A percentile compares a stretch with the other conserved stretches of the same genome.
These are phyloP conservation scores for Endocarpon pusillum DNA, from an alignment of 495 filamentous ascomycete species.

Conservation along the genomic window DNA sequence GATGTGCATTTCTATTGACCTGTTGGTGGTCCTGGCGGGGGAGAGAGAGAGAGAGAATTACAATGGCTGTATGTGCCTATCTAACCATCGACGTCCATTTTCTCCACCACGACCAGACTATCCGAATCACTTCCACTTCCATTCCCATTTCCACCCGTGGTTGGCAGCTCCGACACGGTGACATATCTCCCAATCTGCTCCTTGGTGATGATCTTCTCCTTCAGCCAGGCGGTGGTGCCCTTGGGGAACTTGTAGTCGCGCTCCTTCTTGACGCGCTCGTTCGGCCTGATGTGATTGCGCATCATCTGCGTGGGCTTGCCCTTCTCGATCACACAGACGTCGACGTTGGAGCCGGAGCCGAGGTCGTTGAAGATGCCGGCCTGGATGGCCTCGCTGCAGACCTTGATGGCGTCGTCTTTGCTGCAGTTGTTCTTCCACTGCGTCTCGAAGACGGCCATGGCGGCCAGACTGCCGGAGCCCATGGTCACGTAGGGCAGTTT, in stretches of 20 bases:
- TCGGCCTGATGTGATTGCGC: slow-evolving; percentile 82
- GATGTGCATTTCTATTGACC: background rate
- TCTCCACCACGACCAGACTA: slow-evolving; percentile 44
- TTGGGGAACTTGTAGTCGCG: slow-evolving; percentile 76
- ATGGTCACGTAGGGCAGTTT: slow-evolving; percentile 99
- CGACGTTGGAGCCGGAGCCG: slow-evolving; percentile 92
- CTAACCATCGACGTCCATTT: slow-evolving; percentile 87
- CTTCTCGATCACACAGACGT: slow-evolving; percentile 82
- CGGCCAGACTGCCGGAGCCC: slow-evolving; percentile 88
- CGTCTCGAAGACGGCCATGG: slow-evolving; percentile 97
- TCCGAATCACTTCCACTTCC: slow-evolving; percentile 34
- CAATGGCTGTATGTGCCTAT: slow-evolving; percentile 7
- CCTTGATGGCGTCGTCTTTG: slow-evolving; percentile 62
- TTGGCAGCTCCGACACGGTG: slow-evolving; percentile 76
- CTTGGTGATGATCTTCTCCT: slow-evolving; percentile 82
- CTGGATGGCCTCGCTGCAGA: slow-evolving; percentile 78
- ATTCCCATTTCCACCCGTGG: too few species aligned
- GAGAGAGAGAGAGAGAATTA: slow-evolving; percentile 8
- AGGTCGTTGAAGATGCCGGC: slow-evolving; percentile 99
- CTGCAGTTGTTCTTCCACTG: slow-evolving; percentile 73
- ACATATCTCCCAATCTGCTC: slow-evolving; percentile 92
- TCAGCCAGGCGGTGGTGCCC: slow-evolving; percentile 84
- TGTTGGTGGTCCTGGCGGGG: slow-evolving; percentile 2
- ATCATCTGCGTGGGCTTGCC: slow-evolving; percentile 78
- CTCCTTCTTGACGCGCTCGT: slow-evolving; percentile 79